Evolutionary conservation across 192 early-diverging fungal genomes (phyloP).

Genomic region (Backusella liffmaniae): DNA sequence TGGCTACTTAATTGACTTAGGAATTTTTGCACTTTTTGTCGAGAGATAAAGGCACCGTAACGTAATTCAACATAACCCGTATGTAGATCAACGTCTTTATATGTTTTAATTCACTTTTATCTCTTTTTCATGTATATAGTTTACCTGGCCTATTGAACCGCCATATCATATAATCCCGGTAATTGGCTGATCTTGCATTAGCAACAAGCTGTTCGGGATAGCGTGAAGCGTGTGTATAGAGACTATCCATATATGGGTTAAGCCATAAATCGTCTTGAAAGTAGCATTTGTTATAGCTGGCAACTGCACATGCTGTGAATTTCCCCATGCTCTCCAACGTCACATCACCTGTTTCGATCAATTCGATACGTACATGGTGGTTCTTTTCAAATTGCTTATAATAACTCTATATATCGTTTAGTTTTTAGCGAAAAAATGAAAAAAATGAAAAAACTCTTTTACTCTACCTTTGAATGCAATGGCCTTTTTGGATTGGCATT

Average conservation of each 20-base stretch:
- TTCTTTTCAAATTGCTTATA: slow-evolving; percentile 5
- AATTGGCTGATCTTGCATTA: slow-evolving; percentile 47
- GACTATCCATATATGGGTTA: slow-evolving; percentile 52
- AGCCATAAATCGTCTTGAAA: slow-evolving; percentile 60
- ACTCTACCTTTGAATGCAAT: slow-evolving; percentile 15
- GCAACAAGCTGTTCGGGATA: slow-evolving; percentile 49
- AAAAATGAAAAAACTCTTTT: neutral
- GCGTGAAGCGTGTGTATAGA: slow-evolving; percentile 52
- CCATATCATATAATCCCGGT: slow-evolving; percentile 51
- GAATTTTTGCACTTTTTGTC: slow-evolving; percentile 45
- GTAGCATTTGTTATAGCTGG: slow-evolving; percentile 52
- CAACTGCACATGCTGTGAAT: slow-evolving; percentile 45
- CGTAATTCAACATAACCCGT: slow-evolving; percentile 56
- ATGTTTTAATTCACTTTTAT: no score
- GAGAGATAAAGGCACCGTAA: slow-evolving; percentile 48
- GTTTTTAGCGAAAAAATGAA: no score
- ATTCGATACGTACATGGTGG: slow-evolving; percentile 10
- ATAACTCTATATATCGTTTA: neutral
- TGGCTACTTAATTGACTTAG: slow-evolving; percentile 43
- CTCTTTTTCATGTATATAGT: no score
- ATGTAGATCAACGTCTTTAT: slow-evolving; percentile 33
- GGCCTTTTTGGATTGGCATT: slow-evolving; percentile 41
- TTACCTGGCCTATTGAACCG: slow-evolving; percentile 50
- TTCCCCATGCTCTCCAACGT: slow-evolving; percentile 41
- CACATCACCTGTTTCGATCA: slow-evolving; percentile 44